Evolutionary conservation across 2,329 filamentous ascomycete species (phyloP).

Genomic region (Chaetomiaceae sp.): DNA sequence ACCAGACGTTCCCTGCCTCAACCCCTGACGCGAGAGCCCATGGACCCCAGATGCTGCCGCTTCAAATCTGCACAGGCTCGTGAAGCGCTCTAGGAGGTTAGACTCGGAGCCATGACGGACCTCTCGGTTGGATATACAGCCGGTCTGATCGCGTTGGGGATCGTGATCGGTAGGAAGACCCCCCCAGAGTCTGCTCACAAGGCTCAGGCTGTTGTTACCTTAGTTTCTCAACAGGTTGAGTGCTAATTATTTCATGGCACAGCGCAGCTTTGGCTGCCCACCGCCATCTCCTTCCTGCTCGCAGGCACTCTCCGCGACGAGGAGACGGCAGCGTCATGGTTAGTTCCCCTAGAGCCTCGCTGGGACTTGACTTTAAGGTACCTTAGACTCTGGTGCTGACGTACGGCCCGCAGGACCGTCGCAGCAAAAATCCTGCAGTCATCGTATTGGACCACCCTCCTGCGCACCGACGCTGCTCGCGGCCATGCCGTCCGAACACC

Average conservation of each 20-base stretch:
- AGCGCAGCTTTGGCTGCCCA: conserved; percentile 6
- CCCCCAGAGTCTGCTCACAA: too few relatives aligned
- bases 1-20: neutral
- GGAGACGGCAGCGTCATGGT: conserved; percentile 8
- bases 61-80: too few relatives aligned
- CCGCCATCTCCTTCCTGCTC: conserved; percentile 1
- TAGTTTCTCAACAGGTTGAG: neutral
- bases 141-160: neutral
- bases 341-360: neutral
- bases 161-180: neutral
- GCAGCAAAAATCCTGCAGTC: neutral
- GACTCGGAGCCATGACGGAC: neutral
- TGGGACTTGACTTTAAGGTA: too few relatives aligned
- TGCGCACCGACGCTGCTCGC: neutral
- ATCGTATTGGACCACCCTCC: neutral
- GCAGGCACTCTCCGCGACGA: conserved; percentile 2
- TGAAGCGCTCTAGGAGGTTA: too few relatives aligned
- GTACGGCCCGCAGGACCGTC: neutral
- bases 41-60: too few relatives aligned
- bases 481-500: neutral
- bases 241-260: neutral
- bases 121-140: conserved; percentile 1
- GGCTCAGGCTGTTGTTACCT: neutral
- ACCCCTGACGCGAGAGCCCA: too few relatives aligned
- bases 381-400: neutral